phyloP scores from a whole-genome alignment of 441 rosid genomes.

The Adansonia gregorii region DNA sequence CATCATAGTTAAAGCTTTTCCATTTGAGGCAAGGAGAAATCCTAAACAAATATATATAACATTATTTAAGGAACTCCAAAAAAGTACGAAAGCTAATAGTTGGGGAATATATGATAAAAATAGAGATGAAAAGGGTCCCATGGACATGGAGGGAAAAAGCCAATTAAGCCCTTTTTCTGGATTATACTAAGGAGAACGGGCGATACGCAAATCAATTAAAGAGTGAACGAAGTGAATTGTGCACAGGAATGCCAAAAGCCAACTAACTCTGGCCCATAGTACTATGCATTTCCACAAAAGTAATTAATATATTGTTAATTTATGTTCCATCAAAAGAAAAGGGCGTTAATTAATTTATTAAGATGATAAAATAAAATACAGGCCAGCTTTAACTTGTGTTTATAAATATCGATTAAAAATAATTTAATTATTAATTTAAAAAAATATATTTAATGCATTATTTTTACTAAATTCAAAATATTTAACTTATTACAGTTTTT shows the following conservation, averaged over 20 bases:
- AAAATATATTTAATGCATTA: no score
- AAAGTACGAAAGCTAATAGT: neutral
- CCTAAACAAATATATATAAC: neutral
- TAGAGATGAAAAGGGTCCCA: slow-evolving; percentile 1
- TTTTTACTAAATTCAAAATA: no score
- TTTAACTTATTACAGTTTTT: no score
- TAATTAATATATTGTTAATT: neutral
- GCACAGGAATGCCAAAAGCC: slow-evolving; percentile 33
- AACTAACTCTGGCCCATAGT: neutral
- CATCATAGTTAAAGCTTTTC: slow-evolving; percentile 11
- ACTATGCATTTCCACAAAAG: neutral
- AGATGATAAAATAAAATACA: neutral
- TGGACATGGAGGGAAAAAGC: slow-evolving; percentile 18
- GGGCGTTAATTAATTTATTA: neutral
- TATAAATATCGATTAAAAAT: no score
- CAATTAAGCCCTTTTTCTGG: slow-evolving; percentile 25
- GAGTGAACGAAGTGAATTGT: neutral
- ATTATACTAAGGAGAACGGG: neutral
- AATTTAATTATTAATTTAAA: no score
- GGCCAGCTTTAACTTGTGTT: no score
- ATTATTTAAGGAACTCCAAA: neutral
- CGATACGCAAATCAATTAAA: neutral
- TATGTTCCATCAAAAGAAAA: neutral
- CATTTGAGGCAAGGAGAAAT: neutral
- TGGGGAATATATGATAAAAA: neutral